phyloP scores from a whole-genome alignment of 768 basidiomycete genomes.

The Neoboletus subvelutipes region DNA sequence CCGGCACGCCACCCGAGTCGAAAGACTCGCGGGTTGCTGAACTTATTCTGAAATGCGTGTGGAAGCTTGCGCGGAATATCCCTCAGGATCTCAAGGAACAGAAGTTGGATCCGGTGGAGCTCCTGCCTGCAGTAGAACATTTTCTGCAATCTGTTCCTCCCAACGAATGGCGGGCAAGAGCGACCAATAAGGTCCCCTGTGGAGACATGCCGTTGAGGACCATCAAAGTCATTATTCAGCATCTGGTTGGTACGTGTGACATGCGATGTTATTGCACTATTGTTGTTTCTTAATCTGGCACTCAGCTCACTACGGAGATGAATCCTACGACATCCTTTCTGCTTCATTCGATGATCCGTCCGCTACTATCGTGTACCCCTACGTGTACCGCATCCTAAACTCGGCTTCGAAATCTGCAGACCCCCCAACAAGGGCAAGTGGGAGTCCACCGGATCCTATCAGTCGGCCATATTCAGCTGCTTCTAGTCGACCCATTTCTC shows the following conservation, averaged over 20 bases:
- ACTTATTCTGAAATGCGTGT: constrained; percentile 92
- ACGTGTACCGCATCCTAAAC: constrained; percentile 89
- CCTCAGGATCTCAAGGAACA: constrained; percentile 85
- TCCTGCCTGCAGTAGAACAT: constrained; percentile 91
- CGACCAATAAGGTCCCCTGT: constrained; percentile 87
- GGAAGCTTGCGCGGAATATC: constrained; percentile 95
- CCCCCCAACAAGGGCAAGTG: constrained; percentile 22
- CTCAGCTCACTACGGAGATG: constrained; percentile 79
- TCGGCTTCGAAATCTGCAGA: constrained; percentile 50
- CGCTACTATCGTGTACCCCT: constrained; percentile 94
- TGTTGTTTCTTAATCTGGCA: constrained; percentile 17
- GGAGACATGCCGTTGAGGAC: constrained; percentile 98
- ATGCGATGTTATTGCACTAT: constrained; percentile 1
- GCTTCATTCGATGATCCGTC: constrained; percentile 94
- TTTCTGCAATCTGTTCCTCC: constrained; percentile 93
- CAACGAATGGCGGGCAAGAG: constrained; percentile 92
- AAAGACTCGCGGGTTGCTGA: constrained; percentile 89
- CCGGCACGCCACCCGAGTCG: constrained; percentile 68
- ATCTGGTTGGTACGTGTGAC: constrained; percentile 80
- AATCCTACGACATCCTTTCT: constrained; percentile 88
- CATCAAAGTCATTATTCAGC: constrained; percentile 97
- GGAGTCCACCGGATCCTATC: constrained; percentile 37
- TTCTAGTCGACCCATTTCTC: constrained; percentile 71
- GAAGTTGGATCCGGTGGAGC: constrained; percentile 79
- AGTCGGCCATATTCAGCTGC: constrained; percentile 54